A percentile compares a stretch with the other conserved stretches of the same genome.
phyloP scores from a whole-genome alignment of 129 eudicot genomes.

The Artemisia annua region DNA sequence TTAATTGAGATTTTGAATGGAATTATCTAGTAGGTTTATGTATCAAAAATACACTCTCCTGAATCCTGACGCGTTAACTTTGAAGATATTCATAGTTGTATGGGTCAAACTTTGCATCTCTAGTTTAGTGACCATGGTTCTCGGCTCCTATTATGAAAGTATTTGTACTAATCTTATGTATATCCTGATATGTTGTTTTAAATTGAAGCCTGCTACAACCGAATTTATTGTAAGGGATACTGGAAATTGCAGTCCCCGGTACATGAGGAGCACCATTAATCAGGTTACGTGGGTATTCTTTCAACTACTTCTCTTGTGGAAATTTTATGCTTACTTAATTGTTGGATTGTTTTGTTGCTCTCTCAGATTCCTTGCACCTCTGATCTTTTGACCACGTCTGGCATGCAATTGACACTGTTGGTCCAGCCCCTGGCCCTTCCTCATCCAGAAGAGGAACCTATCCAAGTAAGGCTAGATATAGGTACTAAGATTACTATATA shows the following conservation, averaged over 20 bases:
- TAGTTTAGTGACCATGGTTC: not conserved
- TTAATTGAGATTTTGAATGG: not conserved
- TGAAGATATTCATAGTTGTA: not conserved
- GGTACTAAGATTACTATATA: not conserved
- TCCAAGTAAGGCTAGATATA: conserved; percentile 58
- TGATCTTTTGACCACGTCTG: conserved; percentile 88
- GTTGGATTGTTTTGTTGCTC: conserved; percentile 25
- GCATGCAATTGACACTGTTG: conserved; percentile 92
- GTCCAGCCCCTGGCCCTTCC: conserved; percentile 98
- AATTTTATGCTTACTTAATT: conserved; percentile 13
- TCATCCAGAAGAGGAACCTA: conserved; percentile 94
- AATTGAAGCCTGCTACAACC: conserved; percentile 85
- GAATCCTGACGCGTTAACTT: not conserved
- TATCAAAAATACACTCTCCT: too few relatives aligned
- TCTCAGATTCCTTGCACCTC: conserved; percentile 83
- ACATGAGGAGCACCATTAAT: conserved; percentile 87
- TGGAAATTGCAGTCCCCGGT: conserved; percentile 99
- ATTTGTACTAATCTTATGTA: not conserved
- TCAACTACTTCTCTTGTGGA: not conserved
- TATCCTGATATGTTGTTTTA: conserved; percentile 13
- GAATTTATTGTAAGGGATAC: conserved; percentile 88
- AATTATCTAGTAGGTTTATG: too few relatives aligned
- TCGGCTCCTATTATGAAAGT: conserved; percentile 10
- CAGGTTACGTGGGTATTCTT: conserved; percentile 47
- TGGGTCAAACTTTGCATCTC: not conserved